Base-by-base conservation (phyloP, 495 filamentous ascomycete species). In the Melanomma pulvis-pyrius region DNA sequence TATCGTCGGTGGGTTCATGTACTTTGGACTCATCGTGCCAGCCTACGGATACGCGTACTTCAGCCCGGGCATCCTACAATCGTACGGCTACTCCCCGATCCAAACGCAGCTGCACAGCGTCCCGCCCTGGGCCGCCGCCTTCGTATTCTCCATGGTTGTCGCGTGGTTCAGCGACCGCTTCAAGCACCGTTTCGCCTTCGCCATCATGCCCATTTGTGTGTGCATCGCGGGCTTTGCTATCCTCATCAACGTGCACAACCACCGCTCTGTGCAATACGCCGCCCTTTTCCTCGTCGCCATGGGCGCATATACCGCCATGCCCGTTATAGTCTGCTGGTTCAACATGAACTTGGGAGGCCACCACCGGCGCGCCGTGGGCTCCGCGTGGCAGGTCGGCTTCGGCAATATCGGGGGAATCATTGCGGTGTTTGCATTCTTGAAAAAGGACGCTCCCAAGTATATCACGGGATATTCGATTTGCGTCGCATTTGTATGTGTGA, bases 361-460 rank as follows among this genome's bases (percentile, higher is more conserved):
- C 74, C 90, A 92, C 59, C 83, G 92, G 1, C 84, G 92, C 17
- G 82, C 88, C 44, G 87, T 98, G 2, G 94, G 92, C 8, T 86
- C 87, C 3, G 94, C 90, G 7, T 97, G 89, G 89, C 92, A 96
- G 74, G 80, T 97, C 47, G 92, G 90, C 0, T 96, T 96, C 68
- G 93, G 93, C n/a, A 97, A 97, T 69, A 89, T 92, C 65, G 93
- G 92, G 39, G 94, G 93, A 15, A 96, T 98, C 68, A 92, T 97
- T 59, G 84, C 93, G 0, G 93, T 92, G 0, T 97, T 89, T 77
- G 81, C 87, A 0, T 98, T 98, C 76, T 68, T 94, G 25, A 69
- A 74, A 7, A 86, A 82, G 50, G 91, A 97, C 74, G 86, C 84
- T 1, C 89, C 90, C 6, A 71, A 79, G 1, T 96, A 88, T 74